Percentiles rank a stretch among this genome's conserved stretches.
Evolutionary conservation across 306 rosid genomes (phyloP).

Genomic region (Cicer yamashitae): DNA sequence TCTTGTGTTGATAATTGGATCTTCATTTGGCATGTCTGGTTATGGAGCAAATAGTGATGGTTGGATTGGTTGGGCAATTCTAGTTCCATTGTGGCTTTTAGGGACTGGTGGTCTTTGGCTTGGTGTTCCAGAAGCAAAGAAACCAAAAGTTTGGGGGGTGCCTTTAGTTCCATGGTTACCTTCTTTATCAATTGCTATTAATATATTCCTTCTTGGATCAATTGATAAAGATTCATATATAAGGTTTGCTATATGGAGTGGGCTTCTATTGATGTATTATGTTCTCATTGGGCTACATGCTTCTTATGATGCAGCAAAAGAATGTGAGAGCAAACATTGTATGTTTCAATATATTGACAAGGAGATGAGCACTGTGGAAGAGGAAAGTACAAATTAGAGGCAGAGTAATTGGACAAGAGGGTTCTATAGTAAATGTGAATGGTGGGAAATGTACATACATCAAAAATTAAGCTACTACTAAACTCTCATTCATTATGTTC

Average conservation of each 20-base stretch:
- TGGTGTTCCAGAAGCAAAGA: constrained; percentile 65
- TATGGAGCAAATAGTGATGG: constrained; percentile 52
- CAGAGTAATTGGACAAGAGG: background rate
- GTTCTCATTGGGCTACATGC: constrained; percentile 52
- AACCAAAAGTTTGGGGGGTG: constrained; percentile 75
- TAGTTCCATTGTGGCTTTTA: constrained; percentile 59
- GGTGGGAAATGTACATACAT: background rate
- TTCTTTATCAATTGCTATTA: constrained; percentile 65
- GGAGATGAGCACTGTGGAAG: background rate
- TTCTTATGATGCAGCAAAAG: constrained; percentile 53
- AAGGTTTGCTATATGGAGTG: constrained; percentile 51
- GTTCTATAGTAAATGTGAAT: background rate
- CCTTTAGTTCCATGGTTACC: constrained; percentile 88
- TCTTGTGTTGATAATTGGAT: constrained; percentile 53
- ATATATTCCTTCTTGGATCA: constrained; percentile 82
- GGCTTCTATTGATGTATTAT: constrained; percentile 45
- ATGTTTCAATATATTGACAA: constrained; percentile 15
- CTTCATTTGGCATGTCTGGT: constrained; percentile 51
- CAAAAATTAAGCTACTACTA: background rate
- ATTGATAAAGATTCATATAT: constrained; percentile 61
- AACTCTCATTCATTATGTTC: background rate
- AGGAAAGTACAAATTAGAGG: constrained; percentile 2
- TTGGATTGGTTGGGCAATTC: constrained; percentile 60
- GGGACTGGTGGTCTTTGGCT: constrained; percentile 57
- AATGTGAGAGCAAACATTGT: constrained; percentile 29